Evolutionary conservation across 1,284 basidiomycete species (phyloP), one percentile per base, ranked within the genome.

Genomic region (Mycena sp.): DNA sequence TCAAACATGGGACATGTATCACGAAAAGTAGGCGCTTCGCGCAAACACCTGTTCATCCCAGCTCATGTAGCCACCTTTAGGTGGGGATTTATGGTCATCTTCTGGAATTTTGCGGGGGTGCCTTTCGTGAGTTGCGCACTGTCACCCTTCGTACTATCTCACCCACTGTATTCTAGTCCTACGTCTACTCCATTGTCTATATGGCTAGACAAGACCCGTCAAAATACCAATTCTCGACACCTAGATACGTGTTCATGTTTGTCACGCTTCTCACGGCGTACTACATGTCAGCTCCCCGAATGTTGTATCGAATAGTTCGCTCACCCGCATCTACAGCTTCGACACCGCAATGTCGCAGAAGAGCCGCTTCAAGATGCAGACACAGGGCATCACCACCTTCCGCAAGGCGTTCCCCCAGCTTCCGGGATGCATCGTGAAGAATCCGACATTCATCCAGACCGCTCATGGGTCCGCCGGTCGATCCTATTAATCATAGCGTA

Each of bases 1-100:
- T 19, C 96, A 99, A 77, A 99, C 97, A 11, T 99, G 97, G 97
- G 96, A 98, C 74, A 98, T 98, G 94, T 96, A 90, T 81, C 93
- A 96, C 73, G 96, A 98, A 76, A 98, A 98, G 85, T 94, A 81
- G 56, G 75, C 50, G 12, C 29, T 16, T 30, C 23, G 25, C 14
- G 21, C 14, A 21, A 44, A 21, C 30, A 32, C 50, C n/a, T 12
- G 23, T 40, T 50, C 48, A 43, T 37, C 38, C 21, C 26, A 55
- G 28, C 44, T 68, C 70, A 52, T 69, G 21, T 11, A 14, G 14
- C 51, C 45, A 40, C 38, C 25, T 37, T 56, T 5, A 86, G 85
- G 73, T 91, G 92, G 88, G 95, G 95, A 46, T 96, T 95, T 83
- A 91, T 97, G 86, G 90, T 96, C 69, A 96, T 96, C 75, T 97